Evolutionary conservation across 805 yeast genomes (phyloP), one percentile per base, ranked within the genome.

Genomic region (Candida chauliodis): DNA sequence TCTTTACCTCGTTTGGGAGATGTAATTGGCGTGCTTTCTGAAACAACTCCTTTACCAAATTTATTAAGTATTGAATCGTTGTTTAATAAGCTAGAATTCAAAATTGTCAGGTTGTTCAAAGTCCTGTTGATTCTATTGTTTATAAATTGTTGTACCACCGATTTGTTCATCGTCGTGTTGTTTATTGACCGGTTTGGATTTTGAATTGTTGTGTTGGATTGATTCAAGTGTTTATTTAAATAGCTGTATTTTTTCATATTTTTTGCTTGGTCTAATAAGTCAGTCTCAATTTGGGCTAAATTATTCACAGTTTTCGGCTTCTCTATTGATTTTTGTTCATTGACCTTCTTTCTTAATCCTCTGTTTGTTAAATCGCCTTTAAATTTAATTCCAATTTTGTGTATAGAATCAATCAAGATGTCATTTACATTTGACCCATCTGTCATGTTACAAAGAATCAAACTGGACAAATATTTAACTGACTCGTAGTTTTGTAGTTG

Each of bases 21-120:
- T 8, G 48, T 53, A 26, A 48, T 48, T 4, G 70, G 71, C 0
- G 69, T 61, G 38, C 70, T 63, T 37, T 61, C 69, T 38, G 60
- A 69, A 1, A 63, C 43, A 2, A 65, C 56, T 4, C 69, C 70
- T 30, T 52, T 54, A 5, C 65, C 69, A 44, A 61, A 56, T 8
- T 63, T 63, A 9, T 59, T 52, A 28, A 67, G 46, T 9, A 59
- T 53, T 7, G 71, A 61, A 5, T 50, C 51, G 15, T 39, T 38
- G 1, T 35, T 33, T 2, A 51, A 42, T 10, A 46, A 38, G 34
- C 43, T 45, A 22, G 42, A 40, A 30, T 47, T 47, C 14, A 48
- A 36, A 20, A 48, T 43, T 2, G 61, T 50, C 4, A 51, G 42
- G 39, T 51, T 46, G 40, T 49, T 50, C 32, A 45, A 13, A 4